Evolutionary conservation across 192 early-diverging fungal species (phyloP), one percentile per base, ranked within the genome.

Genomic region (Coemansia sp.): DNA sequence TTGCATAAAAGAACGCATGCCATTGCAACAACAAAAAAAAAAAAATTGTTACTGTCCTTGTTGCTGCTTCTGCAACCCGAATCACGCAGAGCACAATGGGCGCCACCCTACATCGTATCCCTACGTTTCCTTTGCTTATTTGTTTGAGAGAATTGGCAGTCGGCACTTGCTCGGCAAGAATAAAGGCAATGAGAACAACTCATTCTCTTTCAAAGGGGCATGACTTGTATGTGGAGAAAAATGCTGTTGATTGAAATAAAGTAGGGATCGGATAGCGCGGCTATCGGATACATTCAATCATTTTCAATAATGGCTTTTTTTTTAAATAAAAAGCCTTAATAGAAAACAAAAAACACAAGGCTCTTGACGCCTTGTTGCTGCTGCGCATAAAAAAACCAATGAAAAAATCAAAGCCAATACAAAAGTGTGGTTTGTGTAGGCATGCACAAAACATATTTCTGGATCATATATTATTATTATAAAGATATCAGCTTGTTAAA

Each of bases 351-450:
- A 11, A 11, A 38, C 36, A 38, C 5, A 38, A 11, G 5, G 1
- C 7, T 38, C 36, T 38, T 5, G 5, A 38, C 36, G 10, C 10
- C 7, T 16, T 3, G 42, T 45, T 16, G 12, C 42, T 45, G 42
- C 42, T 45, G 42, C 42, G 42, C 42, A 40, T 10, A 64, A 18
- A 30, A 57, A 67, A 30, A 60, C 52, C 49, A 67, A 60, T 51
- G 49, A 52, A 58, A 58, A n/a, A 25, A 25, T 25, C 22, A 25
- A 25, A 25, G 22, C 22, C 22, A 25, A 25, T 25, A 25, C 22
- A 25, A 34, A 58, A 60, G 33, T 38, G 57, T 33, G 16, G 33
- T 60, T 40, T 60, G 22, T 25, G 22, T 25, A 25, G 22, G 22
- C 22, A 25, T 25, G 57, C 57, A 60, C 57, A 18, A 34, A 16